Evolutionary conservation across 805 yeast genomes (phyloP).

Genomic region (Candida ulmi): DNA sequence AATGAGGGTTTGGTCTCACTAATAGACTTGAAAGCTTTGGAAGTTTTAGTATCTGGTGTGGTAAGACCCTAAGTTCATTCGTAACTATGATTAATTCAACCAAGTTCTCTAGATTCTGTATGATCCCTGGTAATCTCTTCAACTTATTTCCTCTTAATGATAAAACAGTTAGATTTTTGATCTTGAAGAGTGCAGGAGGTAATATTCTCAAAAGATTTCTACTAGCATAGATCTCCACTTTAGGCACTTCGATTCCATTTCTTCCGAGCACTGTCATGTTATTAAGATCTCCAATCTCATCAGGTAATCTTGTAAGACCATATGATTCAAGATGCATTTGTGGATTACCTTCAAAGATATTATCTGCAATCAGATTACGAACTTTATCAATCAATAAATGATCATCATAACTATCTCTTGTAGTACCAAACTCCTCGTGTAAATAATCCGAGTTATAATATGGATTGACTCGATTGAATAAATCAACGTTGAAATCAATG

Average conservation of each 20-base stretch:
- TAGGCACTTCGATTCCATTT: conserved; percentile 29
- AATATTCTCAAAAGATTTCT: conserved; percentile 43
- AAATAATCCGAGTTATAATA: conserved; percentile 19
- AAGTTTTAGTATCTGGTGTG: conserved; percentile 46
- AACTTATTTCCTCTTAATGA: conserved; percentile 46
- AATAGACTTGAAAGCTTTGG: conserved; percentile 37
- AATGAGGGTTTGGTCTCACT: conserved; percentile 49
- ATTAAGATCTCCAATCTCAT: conserved; percentile 51
- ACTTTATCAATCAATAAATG: conserved; percentile 25
- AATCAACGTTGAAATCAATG: conserved; percentile 21
- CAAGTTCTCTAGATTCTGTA: conserved; percentile 34
- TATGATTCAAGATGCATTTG: conserved; percentile 42
- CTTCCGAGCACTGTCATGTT: conserved; percentile 42
- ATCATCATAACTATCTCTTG: conserved; percentile 16
- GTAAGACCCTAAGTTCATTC: conserved; percentile 46
- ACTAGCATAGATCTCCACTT: conserved; percentile 43
- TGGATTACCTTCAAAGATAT: conserved; percentile 43
- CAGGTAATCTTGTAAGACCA: conserved; percentile 45
- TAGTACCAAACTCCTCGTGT: conserved; percentile 11
- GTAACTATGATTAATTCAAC: conserved; percentile 47
- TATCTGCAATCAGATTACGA: conserved; percentile 33
- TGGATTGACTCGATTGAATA: conserved; percentile 17
- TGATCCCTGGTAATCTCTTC: conserved; percentile 42
- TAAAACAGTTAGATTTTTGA: conserved; percentile 43
- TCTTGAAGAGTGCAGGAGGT: conserved; percentile 46